Evolutionary conservation across 1,139 yeast species (phyloP), one percentile per base, ranked within the genome.

Genomic region (Magnusiomyces ingens): DNA sequence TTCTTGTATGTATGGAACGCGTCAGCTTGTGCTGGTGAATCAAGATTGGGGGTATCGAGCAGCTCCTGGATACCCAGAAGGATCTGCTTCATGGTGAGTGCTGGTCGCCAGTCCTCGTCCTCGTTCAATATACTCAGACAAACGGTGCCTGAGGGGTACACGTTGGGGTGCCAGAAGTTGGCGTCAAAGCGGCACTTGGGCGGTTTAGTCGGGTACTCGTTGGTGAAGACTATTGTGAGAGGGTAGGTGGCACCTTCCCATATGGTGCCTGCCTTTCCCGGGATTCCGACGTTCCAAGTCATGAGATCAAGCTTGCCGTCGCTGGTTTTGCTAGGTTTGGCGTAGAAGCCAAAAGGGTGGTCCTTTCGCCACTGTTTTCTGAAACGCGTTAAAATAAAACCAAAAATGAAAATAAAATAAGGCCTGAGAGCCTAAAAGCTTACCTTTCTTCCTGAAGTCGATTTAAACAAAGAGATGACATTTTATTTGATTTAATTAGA

Each of bases 81-180:
- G 56, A 94, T 85, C 67, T 93, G 96, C 66, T 89, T 90, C 63
- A 94, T 73, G 15, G 96, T 89, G 60, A 93, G 85, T 10, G 97
- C 96, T 1, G 99, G 99, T 66, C 96, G 81, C 99, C 99, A 94
- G 67, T 89, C 99, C 68, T 91, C 95, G 52, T 85, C 94, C 68
- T 93, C 99, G 67, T 93, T 94, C 67, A 93, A 76, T 57, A 94
- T 93, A 53, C 95, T 85, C 50, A 93, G 78, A 71, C 99, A 93
- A 43, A 93, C 84, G 1, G 98, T 93, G 1, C 99, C 99, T 57
- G 96, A 86, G 1, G 99, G 99, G 63, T 93, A 93, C 5, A 93
- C 94, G 64, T 93, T 93, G 2, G 99, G 99, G 69, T 93, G 99
- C 71, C 90, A 93, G 65, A 93, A 93, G 0, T 86, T 88, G 2